These are phyloP conservation scores for Colletotrichum agaves DNA, from an alignment of 2,329 filamentous ascomycete genomes.

Conservation along the genomic window DNA sequence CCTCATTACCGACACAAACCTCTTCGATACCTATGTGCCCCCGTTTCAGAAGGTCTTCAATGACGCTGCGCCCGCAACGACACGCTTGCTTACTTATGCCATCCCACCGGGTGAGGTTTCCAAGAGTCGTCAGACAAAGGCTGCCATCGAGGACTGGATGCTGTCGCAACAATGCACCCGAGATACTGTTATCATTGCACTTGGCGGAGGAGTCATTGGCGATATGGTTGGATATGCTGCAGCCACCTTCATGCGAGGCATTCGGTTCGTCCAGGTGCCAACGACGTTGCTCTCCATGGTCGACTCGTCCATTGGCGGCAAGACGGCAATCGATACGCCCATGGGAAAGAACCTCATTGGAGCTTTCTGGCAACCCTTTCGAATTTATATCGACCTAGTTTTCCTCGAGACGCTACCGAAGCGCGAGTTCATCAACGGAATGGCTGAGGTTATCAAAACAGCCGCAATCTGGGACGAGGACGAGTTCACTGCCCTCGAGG, in stretches of 20 bases:
- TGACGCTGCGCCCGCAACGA: constrained; percentile 49
- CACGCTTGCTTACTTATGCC: constrained; percentile 84
- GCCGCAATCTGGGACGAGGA: constrained; percentile 94
- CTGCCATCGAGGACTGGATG: constrained; percentile 98
- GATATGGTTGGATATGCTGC: constrained; percentile 98
- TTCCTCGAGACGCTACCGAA: constrained; percentile 92
- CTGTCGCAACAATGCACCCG: constrained; percentile 90
- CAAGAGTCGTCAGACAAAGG: constrained; percentile 93
- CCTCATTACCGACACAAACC: constrained; percentile 95
- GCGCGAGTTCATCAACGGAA: constrained; percentile 96
- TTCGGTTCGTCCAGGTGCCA: constrained; percentile 95
- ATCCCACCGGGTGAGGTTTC: constrained; percentile 93
- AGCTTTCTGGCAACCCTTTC: constrained; percentile 94
- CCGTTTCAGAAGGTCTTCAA: constrained; percentile 67
- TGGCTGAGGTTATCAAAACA: constrained; percentile 98
- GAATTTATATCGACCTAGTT: constrained; percentile 92
- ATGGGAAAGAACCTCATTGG: constrained; percentile 96
- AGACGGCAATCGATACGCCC: constrained; percentile 97
- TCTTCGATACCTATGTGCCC: constrained; percentile 83
- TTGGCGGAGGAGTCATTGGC: constrained; percentile 96
- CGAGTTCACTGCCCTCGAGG: constrained; percentile 86
- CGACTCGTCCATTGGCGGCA: constrained; percentile 97
- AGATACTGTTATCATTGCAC: constrained; percentile 93
- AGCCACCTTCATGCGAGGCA: constrained; percentile 97
- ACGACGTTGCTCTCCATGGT: constrained; percentile 97